These are phyloP conservation scores for Lachancea dasiensis DNA, from an alignment of 805 yeast species.

Conservation along the genomic window DNA sequence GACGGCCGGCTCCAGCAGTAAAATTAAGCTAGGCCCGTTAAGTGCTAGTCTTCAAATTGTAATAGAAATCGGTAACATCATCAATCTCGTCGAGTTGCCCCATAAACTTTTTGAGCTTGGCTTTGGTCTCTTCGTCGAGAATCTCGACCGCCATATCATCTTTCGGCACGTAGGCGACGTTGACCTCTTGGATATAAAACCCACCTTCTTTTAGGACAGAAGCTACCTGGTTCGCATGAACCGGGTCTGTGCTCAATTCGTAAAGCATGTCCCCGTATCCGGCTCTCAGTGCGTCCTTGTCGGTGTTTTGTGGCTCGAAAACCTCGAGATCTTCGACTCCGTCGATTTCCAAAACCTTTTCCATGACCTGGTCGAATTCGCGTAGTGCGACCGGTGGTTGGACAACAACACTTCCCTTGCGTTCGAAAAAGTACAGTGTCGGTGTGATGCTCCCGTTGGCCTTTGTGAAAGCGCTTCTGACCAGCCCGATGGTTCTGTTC, in stretches of 20 bases:
- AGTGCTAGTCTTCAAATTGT: slow-evolving; percentile 43
- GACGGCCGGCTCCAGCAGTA: too few species aligned
- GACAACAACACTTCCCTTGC: slow-evolving; percentile 65
- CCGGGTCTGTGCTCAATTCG: slow-evolving; percentile 58
- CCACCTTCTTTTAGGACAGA: slow-evolving; percentile 43
- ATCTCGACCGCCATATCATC: slow-evolving; percentile 53
- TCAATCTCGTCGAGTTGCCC: slow-evolving; percentile 66
- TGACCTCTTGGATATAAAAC: slow-evolving; percentile 63
- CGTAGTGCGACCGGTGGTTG: slow-evolving; percentile 34
- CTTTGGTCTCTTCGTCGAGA: slow-evolving; percentile 45
- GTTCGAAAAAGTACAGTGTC: slow-evolving; percentile 68
- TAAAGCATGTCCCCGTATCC: slow-evolving; percentile 24
- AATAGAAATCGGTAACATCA: slow-evolving; percentile 76
- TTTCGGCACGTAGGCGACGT: slow-evolving; percentile 61
- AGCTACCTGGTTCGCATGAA: slow-evolving; percentile 57
- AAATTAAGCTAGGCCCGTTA: background rate
- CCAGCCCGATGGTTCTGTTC: slow-evolving; percentile 68
- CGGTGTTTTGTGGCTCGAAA: slow-evolving; percentile 30
- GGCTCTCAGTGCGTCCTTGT: slow-evolving; percentile 15
- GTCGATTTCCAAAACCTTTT: slow-evolving; percentile 58
- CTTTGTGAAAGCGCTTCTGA: slow-evolving; percentile 70
- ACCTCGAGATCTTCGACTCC: slow-evolving; percentile 78
- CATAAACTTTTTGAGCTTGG: slow-evolving; percentile 52
- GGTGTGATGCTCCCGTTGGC: slow-evolving; percentile 69
- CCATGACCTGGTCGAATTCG: slow-evolving; percentile 63